These are phyloP conservation scores for Skeletonema potamos DNA, from an alignment of 108 stramenopile species.

Conservation along the genomic window DNA sequence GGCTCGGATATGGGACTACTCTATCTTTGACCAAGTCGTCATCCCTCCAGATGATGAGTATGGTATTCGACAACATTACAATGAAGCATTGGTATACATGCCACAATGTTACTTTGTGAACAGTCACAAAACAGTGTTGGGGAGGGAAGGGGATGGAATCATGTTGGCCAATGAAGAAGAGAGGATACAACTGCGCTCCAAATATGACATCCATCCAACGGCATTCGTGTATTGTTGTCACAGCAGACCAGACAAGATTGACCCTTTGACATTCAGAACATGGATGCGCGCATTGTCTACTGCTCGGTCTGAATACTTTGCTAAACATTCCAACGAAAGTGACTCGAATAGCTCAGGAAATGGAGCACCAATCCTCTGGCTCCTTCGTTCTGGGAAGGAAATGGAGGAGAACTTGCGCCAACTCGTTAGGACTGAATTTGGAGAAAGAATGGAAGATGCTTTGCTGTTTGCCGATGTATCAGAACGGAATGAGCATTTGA, in stretches of 20 bases:
- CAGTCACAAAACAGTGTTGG: slow-evolving; percentile 68
- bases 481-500: slow-evolving; percentile 75
- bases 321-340: neutral
- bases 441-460: slow-evolving; percentile 46
- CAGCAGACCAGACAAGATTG: slow-evolving; percentile 88
- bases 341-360: slow-evolving; percentile 1
- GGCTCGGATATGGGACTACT: slow-evolving; percentile 66
- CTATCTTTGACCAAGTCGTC: slow-evolving; percentile 67
- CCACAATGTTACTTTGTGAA: slow-evolving; percentile 91
- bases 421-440: slow-evolving; percentile 50
- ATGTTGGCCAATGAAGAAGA: slow-evolving; percentile 44
- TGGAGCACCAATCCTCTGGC: slow-evolving; percentile 64
- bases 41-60: slow-evolving; percentile 37
- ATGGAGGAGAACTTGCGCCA: slow-evolving; percentile 70
- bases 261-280: slow-evolving; percentile 69
- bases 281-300: slow-evolving; percentile 68
- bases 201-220: slow-evolving; percentile 65
- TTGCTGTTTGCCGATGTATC: slow-evolving; percentile 72
- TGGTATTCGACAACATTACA: slow-evolving; percentile 57
- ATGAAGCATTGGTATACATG: slow-evolving; percentile 70
- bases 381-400: slow-evolving; percentile 72
- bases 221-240: slow-evolving; percentile 85
- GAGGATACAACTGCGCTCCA: slow-evolving; percentile 43
- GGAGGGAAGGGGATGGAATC: slow-evolving; percentile 28
- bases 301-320: slow-evolving; percentile 35